phyloP scores from a whole-genome alignment of 805 yeast species.

The Barnettozyma pratensis region DNA sequence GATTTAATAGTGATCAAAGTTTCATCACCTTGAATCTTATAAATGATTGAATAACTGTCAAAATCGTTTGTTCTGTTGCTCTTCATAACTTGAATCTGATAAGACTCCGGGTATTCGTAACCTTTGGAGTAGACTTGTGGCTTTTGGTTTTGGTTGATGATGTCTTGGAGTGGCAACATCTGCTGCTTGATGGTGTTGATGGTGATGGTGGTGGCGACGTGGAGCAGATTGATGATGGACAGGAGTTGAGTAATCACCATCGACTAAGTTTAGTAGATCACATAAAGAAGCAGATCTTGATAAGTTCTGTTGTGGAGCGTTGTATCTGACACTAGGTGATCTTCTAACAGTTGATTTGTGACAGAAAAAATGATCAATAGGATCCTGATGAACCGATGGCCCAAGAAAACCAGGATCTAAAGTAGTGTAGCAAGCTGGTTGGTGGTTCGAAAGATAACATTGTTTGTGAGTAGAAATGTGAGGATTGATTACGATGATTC shows the following conservation, averaged over 20 bases:
- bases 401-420: conserved; percentile 1
- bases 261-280: background rate
- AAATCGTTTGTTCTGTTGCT: conserved; percentile 11
- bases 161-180: background rate
- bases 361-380: conserved; percentile 4
- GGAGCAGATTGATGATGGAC: conserved; percentile 2
- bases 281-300: no score
- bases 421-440: conserved; percentile 4
- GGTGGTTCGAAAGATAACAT: conserved; percentile 12
- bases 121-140: conserved; percentile 1
- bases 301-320: background rate
- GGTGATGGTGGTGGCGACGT: background rate
- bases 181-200: background rate
- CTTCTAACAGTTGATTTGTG: conserved; percentile 4
- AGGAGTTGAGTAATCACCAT: background rate
- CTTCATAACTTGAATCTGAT: conserved; percentile 16
- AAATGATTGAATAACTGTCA: conserved; percentile 14
- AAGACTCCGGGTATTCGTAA: conserved; percentile 2
- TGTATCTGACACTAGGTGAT: conserved; percentile 1
- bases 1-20: conserved; percentile 13
- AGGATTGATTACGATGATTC: background rate
- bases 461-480: background rate
- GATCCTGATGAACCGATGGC: background rate
- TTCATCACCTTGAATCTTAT: conserved; percentile 7
- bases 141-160: background rate